These are phyloP conservation scores for Aristolochia californica DNA, from an alignment of 164 flowering plant species.

Conservation along the genomic window DNA sequence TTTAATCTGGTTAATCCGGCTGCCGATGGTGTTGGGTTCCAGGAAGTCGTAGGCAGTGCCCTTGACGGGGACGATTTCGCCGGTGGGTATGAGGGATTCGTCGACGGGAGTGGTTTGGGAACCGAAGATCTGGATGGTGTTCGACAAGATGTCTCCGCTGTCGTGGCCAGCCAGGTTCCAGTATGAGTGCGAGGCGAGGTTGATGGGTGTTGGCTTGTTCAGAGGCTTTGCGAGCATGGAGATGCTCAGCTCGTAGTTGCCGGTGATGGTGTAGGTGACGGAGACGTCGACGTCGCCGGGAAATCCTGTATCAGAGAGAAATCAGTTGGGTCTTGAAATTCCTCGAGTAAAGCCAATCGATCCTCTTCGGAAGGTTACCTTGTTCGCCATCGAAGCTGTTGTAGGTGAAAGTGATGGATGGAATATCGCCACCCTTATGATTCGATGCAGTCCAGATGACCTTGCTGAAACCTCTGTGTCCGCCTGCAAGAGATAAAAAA, in stretches of 20 bases:
- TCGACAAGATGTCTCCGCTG: conserved; percentile 47
- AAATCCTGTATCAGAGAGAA: conserved; percentile 36
- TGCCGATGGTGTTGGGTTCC: conserved; percentile 27
- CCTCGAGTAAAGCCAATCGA: not conserved
- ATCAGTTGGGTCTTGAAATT: not conserved
- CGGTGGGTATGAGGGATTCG: conserved; percentile 63
- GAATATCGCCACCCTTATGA: conserved; percentile 3
- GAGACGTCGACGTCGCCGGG: conserved; percentile 39
- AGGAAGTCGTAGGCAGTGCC: conserved; percentile 71
- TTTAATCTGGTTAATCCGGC: conserved; percentile 35
- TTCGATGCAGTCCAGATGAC: conserved; percentile 7
- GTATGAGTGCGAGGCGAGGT: conserved; percentile 59
- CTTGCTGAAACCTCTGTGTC: conserved; percentile 14
- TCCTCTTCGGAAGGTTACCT: conserved; percentile 34
- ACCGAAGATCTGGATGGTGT: conserved; percentile 43
- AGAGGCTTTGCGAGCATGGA: conserved; percentile 41
- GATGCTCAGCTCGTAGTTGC: conserved; percentile 22
- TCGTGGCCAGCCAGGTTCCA: conserved; percentile 78
- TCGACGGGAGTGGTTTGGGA: conserved; percentile 56
- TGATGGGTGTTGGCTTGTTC: conserved; percentile 60
- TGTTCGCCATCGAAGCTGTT: conserved; percentile 28
- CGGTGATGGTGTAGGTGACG: conserved; percentile 31
- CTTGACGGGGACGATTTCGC: conserved; percentile 37
- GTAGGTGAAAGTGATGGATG: conserved; percentile 8
- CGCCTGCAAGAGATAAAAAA: conserved; percentile 4